Conservation (phyloP, 805 yeast genomes). For the Candida berthetii region DNA sequence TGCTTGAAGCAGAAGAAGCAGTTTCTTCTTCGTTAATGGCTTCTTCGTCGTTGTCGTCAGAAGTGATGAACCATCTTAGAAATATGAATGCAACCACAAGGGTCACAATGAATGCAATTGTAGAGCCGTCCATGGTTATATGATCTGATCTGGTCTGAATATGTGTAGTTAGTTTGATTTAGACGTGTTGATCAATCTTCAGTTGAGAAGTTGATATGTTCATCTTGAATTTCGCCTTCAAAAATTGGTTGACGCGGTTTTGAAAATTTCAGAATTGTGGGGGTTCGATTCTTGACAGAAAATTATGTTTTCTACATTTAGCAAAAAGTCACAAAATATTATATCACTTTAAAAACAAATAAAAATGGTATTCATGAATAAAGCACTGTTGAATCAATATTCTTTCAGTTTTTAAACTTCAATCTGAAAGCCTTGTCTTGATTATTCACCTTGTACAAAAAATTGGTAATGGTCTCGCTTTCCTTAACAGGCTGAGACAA, state of each 20-base stretch:
- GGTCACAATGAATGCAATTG: slow-evolving; percentile 41
- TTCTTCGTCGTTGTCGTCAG: slow-evolving; percentile 31
- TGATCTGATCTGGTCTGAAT: not conserved
- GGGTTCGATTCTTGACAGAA: no score
- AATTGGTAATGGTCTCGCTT: slow-evolving; percentile 81
- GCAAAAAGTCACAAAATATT: no score
- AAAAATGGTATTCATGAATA: no score
- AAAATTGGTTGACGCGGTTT: no score
- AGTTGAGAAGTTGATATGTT: no score
- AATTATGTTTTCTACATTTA: no score
- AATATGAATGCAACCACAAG: slow-evolving; percentile 50
- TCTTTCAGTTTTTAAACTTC: slow-evolving; percentile 22
- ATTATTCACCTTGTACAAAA: slow-evolving; percentile 78
- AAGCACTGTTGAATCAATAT: no score
- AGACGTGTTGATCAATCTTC: no score
- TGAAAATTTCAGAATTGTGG: no score
- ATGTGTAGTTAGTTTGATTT: not conserved
- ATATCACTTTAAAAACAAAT: no score
- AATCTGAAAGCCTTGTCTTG: slow-evolving; percentile 43
- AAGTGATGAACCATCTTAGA: slow-evolving; percentile 59
- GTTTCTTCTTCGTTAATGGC: not conserved
- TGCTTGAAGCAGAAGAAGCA: slow-evolving; percentile 3
- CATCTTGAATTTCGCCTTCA: no score
- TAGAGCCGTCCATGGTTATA: slow-evolving; percentile 43
- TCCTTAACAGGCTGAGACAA: slow-evolving; percentile 56